Conservation (phyloP, 768 basidiomycete genomes). For the Boletus sp. region DNA sequence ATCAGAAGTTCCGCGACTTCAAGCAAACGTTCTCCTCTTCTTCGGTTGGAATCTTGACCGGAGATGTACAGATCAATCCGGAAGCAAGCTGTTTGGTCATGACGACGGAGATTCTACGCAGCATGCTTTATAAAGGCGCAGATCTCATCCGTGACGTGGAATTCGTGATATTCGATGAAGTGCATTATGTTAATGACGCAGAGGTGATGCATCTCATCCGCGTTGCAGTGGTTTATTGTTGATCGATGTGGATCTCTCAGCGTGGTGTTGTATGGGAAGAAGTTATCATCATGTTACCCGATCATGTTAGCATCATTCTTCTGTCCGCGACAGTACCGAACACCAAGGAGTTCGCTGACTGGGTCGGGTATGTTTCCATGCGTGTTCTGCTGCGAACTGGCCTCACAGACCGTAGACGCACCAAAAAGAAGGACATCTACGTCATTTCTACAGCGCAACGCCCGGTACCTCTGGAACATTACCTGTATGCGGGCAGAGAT, state of each 20-base stretch:
- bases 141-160: conserved; percentile 98
- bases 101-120: conserved; percentile 96
- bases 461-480: conserved; percentile 96
- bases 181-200: conserved; percentile 98
- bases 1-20: conserved; percentile 99
- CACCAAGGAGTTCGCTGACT: conserved; percentile 96
- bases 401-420: conserved; percentile 58
- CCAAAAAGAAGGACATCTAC: conserved; percentile 99
- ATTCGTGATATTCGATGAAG: conserved; percentile 99
- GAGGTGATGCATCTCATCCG: conserved; percentile 59
- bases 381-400: background rate
- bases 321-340: conserved; percentile 98
- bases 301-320: conserved; percentile 96
- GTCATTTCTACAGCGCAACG: conserved; percentile 96
- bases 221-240: conserved; percentile 3
- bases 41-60: conserved; percentile 94
- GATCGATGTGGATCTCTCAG: conserved; percentile 41
- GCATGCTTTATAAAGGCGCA: conserved; percentile 98
- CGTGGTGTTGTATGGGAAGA: conserved; percentile 99
- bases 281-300: conserved; percentile 99
- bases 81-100: conserved; percentile 97
- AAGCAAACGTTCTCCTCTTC: conserved; percentile 91
- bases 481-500: conserved; percentile 91
- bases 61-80: conserved; percentile 98
- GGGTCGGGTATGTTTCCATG: conserved; percentile 82